Percentiles rank a stretch among this genome's conserved stretches.
Conservation (phyloP, 805 yeast genomes). For the Danielia oregonensis region DNA sequence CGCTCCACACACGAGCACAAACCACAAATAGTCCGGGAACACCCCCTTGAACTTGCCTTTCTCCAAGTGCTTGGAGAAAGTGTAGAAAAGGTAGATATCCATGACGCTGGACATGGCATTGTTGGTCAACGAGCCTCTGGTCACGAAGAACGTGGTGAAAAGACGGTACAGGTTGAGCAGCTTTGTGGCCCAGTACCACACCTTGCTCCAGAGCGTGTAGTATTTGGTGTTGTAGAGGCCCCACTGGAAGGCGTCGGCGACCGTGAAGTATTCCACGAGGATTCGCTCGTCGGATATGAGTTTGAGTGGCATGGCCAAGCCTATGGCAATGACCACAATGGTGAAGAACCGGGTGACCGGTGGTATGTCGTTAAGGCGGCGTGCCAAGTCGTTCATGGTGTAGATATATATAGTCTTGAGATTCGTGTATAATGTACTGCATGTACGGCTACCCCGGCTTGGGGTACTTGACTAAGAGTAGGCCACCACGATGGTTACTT, state of each 20-base stretch:
- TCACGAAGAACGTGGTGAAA: slow-evolving; percentile 48
- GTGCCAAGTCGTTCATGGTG: slow-evolving; percentile 13
- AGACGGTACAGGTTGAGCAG: slow-evolving; percentile 44
- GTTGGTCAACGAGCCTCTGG: slow-evolving; percentile 26
- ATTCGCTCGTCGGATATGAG: slow-evolving; percentile 11
- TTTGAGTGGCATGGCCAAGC: slow-evolving; percentile 29
- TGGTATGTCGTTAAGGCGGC: slow-evolving; percentile 39
- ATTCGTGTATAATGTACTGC: too few relatives aligned
- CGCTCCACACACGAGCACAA: slow-evolving; percentile 47
- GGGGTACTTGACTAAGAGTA: too few relatives aligned
- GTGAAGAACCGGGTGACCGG: slow-evolving; percentile 60
- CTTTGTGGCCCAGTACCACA: too few relatives aligned
- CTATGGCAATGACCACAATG: slow-evolving; percentile 42
- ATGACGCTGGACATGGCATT: slow-evolving; percentile 29
- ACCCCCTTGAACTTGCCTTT: slow-evolving; percentile 44
- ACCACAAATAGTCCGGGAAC: slow-evolving; percentile 56
- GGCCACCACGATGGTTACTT: too few relatives aligned
- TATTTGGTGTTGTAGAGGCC: neutral
- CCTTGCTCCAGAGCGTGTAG: too few relatives aligned
- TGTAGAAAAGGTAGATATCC: slow-evolving; percentile 55
- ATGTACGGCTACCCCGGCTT: too few relatives aligned
- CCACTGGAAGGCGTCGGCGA: neutral
- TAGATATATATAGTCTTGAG: too few relatives aligned
- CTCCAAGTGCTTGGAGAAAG: slow-evolving; percentile 55
- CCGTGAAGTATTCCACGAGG: neutral